Conservation (phyloP, 371 early-diverging fungal species). For the Sporodiniella umbellata region DNA sequence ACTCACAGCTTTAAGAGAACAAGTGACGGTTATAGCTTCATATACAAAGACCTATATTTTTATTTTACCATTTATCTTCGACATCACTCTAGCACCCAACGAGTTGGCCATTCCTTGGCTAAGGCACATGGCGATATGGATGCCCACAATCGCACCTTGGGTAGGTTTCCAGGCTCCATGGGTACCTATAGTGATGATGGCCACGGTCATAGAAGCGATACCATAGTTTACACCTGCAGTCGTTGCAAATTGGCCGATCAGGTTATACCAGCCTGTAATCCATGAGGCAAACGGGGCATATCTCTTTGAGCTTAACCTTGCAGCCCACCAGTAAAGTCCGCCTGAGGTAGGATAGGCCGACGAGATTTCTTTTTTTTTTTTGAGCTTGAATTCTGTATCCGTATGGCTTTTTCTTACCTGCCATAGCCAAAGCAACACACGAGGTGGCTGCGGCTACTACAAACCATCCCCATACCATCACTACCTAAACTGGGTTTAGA, state of each 20-base stretch:
- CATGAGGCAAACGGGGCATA: constrained; percentile 37
- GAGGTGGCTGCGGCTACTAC: constrained; percentile 54
- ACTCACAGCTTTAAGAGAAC: constrained; percentile 16
- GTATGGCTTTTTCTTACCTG: constrained; percentile 31
- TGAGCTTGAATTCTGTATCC: neutral
- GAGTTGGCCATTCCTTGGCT: constrained; percentile 57
- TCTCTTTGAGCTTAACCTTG: constrained; percentile 25
- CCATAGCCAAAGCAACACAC: constrained; percentile 59
- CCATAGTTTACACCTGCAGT: constrained; percentile 57
- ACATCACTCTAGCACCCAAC: constrained; percentile 44
- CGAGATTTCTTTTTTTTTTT: constrained; percentile 52
- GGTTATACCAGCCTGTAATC: constrained; percentile 45
- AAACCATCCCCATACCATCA: constrained; percentile 54
- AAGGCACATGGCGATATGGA: constrained; percentile 51
- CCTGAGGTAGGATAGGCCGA: constrained; percentile 68
- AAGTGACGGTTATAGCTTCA: neutral
- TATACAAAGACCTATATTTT: neutral
- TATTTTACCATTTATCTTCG: constrained; percentile 38
- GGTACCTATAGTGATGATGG: constrained; percentile 45
- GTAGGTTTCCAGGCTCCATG: constrained; percentile 39
- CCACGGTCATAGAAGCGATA: constrained; percentile 46
- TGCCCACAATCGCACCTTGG: constrained; percentile 35
- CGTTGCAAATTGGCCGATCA: constrained; percentile 43
- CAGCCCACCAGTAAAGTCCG: constrained; percentile 66
- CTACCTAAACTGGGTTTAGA: constrained; percentile 11